These are phyloP conservation scores for Plasmodium vivax DNA, from an alignment of 169 alveolate genomes.

Conservation along the genomic window DNA sequence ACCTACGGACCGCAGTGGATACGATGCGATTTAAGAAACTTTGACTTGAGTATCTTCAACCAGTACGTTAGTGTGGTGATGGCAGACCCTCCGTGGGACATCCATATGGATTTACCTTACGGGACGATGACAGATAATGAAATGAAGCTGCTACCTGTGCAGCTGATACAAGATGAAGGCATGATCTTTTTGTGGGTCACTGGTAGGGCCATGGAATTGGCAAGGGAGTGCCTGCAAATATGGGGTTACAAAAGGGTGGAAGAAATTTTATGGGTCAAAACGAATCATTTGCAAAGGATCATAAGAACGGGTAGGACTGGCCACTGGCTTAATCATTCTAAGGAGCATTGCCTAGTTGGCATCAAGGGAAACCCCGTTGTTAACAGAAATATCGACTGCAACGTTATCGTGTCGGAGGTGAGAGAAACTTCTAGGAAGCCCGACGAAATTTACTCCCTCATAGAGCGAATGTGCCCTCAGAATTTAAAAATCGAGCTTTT, in stretches of 20 bases:
- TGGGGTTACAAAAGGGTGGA: slow-evolving; percentile 98
- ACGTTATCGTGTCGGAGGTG: slow-evolving; percentile 94
- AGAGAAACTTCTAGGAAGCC: slow-evolving; percentile 97
- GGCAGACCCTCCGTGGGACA: slow-evolving; percentile 99
- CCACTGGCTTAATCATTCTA: slow-evolving; percentile 97
- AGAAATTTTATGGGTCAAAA: slow-evolving; percentile 96
- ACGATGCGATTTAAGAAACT: slow-evolving; percentile 87
- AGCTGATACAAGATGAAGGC: slow-evolving; percentile 93
- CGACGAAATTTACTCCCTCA: slow-evolving; percentile 94
- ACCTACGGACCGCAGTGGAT: slow-evolving; percentile 88
- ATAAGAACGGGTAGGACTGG: slow-evolving; percentile 97
- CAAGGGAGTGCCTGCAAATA: slow-evolving; percentile 88
- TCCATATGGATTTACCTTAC: slow-evolving; percentile 96
- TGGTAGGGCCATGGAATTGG: slow-evolving; percentile 96
- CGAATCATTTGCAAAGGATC: slow-evolving; percentile 94
- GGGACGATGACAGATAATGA: slow-evolving; percentile 95
- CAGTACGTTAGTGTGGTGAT: slow-evolving; percentile 93
- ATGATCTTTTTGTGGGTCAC: slow-evolving; percentile 96
- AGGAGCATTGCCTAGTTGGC: slow-evolving; percentile 94
- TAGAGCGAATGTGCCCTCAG: slow-evolving; percentile 94
- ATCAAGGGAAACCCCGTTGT: slow-evolving; percentile 88
- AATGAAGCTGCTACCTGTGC: slow-evolving; percentile 91
- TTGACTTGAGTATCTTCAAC: slow-evolving; percentile 91
- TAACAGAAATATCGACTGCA: slow-evolving; percentile 92
- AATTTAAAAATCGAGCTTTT: slow-evolving; percentile 93